These are phyloP conservation scores for Epichloe gansuensis DNA, from an alignment of 2,329 filamentous ascomycete species.

Conservation along the genomic window DNA sequence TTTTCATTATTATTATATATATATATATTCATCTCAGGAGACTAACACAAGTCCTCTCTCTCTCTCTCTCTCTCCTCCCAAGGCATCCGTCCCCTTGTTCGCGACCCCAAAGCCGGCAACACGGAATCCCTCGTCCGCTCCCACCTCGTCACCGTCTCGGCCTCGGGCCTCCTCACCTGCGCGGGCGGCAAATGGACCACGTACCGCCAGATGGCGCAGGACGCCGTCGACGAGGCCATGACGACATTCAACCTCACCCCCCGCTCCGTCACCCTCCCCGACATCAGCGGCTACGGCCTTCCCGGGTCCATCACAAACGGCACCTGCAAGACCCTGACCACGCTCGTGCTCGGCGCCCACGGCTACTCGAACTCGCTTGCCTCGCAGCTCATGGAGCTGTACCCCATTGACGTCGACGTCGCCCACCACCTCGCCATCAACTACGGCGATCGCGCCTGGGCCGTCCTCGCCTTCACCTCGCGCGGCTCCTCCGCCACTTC, in stretches of 20 bases:
- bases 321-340: constrained; percentile 59
- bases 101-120: constrained; percentile 68
- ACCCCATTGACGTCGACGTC: constrained; percentile 26
- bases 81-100: constrained; percentile 64
- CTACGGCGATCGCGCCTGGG: constrained; percentile 52
- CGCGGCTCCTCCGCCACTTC: constrained; percentile 17
- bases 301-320: constrained; percentile 44
- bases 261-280: constrained; percentile 38
- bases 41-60: too few relatives aligned
- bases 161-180: constrained; percentile 65
- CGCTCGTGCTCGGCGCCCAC: constrained; percentile 64
- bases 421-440: constrained; percentile 27
- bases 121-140: constrained; percentile 75
- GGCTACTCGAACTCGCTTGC: constrained; percentile 38
- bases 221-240: constrained; percentile 70
- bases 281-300: constrained; percentile 51
- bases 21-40: too few relatives aligned
- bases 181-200: constrained; percentile 83
- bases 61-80: too few relatives aligned
- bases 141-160: constrained; percentile 63
- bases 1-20: too few relatives aligned
- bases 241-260: constrained; percentile 48
- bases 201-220: constrained; percentile 79
- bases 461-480: constrained; percentile 38
- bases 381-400: constrained; percentile 24